These are phyloP conservation scores for Penicillium chermesinum DNA, from an alignment of 495 filamentous ascomycete genomes.

Conservation along the genomic window DNA sequence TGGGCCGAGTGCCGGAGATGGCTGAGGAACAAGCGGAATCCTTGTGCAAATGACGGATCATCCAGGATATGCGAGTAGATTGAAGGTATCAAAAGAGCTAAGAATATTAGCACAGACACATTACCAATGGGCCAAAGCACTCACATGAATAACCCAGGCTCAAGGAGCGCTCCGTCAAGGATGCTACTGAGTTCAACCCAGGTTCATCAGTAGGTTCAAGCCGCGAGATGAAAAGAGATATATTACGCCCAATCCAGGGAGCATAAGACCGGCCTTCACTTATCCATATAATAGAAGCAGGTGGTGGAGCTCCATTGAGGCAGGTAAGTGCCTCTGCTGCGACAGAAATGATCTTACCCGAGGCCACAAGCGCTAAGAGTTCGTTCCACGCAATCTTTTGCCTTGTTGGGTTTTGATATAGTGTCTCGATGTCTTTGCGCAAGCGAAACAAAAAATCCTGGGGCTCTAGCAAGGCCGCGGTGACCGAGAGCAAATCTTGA, in stretches of 20 bases:
- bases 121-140: neutral
- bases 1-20: conserved; percentile 53
- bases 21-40: conserved; percentile 41
- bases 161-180: conserved; percentile 60
- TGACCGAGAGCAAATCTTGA: conserved; percentile 38
- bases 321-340: conserved; percentile 71
- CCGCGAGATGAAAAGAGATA: conserved; percentile 47
- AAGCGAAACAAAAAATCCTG: conserved; percentile 52
- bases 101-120: neutral
- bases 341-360: conserved; percentile 65
- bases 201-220: conserved; percentile 33
- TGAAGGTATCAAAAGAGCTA: conserved; percentile 40
- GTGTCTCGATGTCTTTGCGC: conserved; percentile 34
- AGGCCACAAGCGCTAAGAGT: conserved; percentile 57
- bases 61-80: conserved; percentile 43
- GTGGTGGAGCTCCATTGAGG: conserved; percentile 26
- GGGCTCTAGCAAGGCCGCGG: conserved; percentile 52
- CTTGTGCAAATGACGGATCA: conserved; percentile 19
- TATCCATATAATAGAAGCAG: conserved; percentile 52
- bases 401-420: conserved; percentile 28
- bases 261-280: conserved; percentile 60
- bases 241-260: conserved; percentile 71
- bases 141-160: conserved; percentile 72
- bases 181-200: conserved; percentile 50
- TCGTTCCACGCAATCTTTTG: conserved; percentile 62